These are phyloP conservation scores for Seiridium cupressi DNA, from an alignment of 2,329 filamentous ascomycete species.

Conservation along the genomic window DNA sequence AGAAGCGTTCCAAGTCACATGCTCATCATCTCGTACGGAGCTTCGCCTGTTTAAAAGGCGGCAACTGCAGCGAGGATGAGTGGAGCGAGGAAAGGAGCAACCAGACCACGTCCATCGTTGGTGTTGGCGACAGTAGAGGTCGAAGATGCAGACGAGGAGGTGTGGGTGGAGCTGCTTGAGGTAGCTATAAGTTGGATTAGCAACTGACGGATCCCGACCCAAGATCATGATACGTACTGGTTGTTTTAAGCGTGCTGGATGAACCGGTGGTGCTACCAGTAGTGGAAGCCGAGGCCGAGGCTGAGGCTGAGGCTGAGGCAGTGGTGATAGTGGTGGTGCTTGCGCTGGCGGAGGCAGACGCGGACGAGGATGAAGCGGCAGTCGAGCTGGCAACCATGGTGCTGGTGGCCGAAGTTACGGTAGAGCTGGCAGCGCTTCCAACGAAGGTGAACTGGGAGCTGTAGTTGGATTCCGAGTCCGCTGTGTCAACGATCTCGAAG, in stretches of 20 bases:
- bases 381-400: conserved; percentile 12
- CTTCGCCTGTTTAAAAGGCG: not conserved
- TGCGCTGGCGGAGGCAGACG: conserved; percentile 4
- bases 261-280: conserved; percentile 1
- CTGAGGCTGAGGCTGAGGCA: not conserved
- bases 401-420: conserved; percentile 13
- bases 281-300: conserved; percentile 7
- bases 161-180: conserved; percentile 11
- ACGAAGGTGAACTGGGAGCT: conserved; percentile 34
- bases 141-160: conserved; percentile 10
- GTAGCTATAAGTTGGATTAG: conserved; percentile 10
- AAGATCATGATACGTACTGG: not conserved
- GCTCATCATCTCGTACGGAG: not conserved
- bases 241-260: not conserved
- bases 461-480: conserved; percentile 42
- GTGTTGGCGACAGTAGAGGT: conserved; percentile 20
- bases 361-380: not conserved
- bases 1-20: conserved; percentile 1
- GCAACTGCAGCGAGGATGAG: conserved; percentile 13
- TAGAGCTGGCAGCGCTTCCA: conserved; percentile 21
- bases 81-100: conserved; percentile 25
- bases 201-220: no score
- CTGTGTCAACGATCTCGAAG: conserved; percentile 37
- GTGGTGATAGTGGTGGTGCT: not conserved
- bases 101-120: conserved; percentile 23